phyloP scores from a whole-genome alignment of 495 filamentous ascomycete species.

The Geopyxis carbonaria region DNA sequence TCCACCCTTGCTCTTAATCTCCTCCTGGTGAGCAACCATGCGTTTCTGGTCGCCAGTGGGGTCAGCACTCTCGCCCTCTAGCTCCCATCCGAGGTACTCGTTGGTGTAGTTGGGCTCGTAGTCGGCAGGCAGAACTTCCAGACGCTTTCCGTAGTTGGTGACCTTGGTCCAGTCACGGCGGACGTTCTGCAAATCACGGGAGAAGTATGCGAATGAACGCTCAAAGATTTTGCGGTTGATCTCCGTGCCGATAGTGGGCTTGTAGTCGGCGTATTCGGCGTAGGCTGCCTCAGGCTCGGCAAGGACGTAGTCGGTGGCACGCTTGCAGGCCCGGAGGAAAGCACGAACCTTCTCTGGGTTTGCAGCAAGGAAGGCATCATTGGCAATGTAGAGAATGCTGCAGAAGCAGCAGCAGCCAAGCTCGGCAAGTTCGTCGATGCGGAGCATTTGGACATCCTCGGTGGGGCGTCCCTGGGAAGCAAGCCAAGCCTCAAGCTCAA shows the following conservation, averaged over 20 bases:
- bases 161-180: conserved; percentile 51
- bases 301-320: conserved; percentile 48
- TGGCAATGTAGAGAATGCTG: conserved; percentile 54
- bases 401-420: conserved; percentile 62
- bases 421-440: conserved; percentile 55
- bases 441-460: conserved; percentile 52
- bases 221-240: conserved; percentile 59
- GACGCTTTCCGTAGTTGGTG: conserved; percentile 48
- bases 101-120: conserved; percentile 56
- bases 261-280: conserved; percentile 48
- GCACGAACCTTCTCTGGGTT: conserved; percentile 41
- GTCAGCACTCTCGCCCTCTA: conserved; percentile 42
- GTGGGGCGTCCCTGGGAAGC: conserved; percentile 39
- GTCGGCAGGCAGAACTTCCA: conserved; percentile 38
- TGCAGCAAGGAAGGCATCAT: conserved; percentile 44
- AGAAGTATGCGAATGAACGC: conserved; percentile 54
- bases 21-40: conserved; percentile 43
- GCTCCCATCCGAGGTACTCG: conserved; percentile 41
- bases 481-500: conserved; percentile 55
- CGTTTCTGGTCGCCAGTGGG: conserved; percentile 50
- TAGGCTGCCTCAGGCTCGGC: conserved; percentile 39
- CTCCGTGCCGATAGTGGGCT: conserved; percentile 45
- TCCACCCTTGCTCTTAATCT: conserved; percentile 36
- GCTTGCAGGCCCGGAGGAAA: conserved; percentile 49
- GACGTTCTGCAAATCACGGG: conserved; percentile 53